These are phyloP conservation scores for Paramecium sonneborni DNA, from an alignment of 73 alveolate species.

Conservation along the genomic window DNA sequence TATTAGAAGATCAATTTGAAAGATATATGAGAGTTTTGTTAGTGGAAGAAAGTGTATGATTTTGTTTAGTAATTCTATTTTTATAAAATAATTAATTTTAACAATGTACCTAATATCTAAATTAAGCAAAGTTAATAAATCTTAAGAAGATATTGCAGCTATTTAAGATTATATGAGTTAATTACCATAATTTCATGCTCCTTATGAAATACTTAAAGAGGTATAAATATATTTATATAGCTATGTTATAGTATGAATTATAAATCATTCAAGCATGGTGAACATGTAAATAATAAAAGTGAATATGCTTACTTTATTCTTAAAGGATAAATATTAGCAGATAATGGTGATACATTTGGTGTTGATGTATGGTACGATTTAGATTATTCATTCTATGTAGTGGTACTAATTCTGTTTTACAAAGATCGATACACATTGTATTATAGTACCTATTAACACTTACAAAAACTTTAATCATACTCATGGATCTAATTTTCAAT, in stretches of 20 bases:
- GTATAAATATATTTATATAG: constrained; percentile 4
- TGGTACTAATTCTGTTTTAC: not conserved
- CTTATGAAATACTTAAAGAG: constrained; percentile 2
- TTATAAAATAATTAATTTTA: not conserved
- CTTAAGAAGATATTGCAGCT: constrained; percentile 36
- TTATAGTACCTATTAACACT: not conserved
- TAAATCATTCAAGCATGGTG: not conserved
- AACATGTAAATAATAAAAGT: not conserved
- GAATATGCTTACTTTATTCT: not conserved
- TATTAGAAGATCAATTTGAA: no score
- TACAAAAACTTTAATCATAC: not conserved
- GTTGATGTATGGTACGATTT: constrained; percentile 35
- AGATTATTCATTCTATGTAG: not conserved
- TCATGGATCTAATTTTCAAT: constrained; percentile 22
- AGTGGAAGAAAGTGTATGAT: no score
- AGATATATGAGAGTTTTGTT: no score
- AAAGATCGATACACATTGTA: constrained; percentile 49
- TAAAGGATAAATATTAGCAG: constrained; percentile 31
- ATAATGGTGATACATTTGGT: not conserved
- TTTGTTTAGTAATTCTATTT: no score
- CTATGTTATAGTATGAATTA: constrained; percentile 29
- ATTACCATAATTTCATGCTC: constrained; percentile 29
- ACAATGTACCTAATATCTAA: not conserved
- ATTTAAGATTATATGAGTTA: constrained; percentile 30
- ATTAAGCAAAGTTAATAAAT: constrained; percentile 4